A percentile compares a stretch with the other conserved stretches of the same genome.
phyloP scores from a whole-genome alignment of 768 basidiomycete species.

The Sarcodon aspratus region DNA sequence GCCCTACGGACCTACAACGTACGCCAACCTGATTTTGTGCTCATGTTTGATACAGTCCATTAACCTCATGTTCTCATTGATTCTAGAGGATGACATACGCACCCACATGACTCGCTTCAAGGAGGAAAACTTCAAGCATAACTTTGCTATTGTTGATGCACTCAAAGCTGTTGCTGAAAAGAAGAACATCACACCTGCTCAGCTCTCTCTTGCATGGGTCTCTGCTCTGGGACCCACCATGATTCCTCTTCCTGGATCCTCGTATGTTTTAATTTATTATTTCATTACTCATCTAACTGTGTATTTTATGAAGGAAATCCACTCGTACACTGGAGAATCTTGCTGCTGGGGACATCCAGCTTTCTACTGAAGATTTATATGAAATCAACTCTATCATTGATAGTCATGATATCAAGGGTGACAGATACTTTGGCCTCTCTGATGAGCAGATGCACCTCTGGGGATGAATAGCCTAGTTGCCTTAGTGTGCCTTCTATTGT shows the following conservation, averaged over 20 bases:
- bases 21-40: too few species aligned
- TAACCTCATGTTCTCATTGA: too few species aligned
- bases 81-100: constrained; percentile 23
- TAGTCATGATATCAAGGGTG: too few species aligned
- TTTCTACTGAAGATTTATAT: constrained; percentile 21
- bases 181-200: constrained; percentile 29
- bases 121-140: constrained; percentile 26
- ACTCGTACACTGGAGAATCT: constrained; percentile 33
- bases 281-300: background rate
- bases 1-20: constrained; percentile 16
- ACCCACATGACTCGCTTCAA: constrained; percentile 22
- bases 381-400: constrained; percentile 18
- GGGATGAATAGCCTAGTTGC: too few species aligned
- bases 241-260: constrained; percentile 37
- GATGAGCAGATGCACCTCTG: too few species aligned
- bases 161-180: constrained; percentile 27
- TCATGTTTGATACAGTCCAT: too few species aligned
- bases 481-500: too few species aligned
- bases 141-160: constrained; percentile 28
- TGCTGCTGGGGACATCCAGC: constrained; percentile 24
- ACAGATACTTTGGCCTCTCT: too few species aligned
- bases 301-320: constrained; percentile 16
- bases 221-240: constrained; percentile 22
- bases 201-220: constrained; percentile 30
- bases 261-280: constrained; percentile 13